These are phyloP conservation scores for Stagonosporopsis rhizophila DNA, from an alignment of 2,329 filamentous ascomycete species.

Conservation along the genomic window DNA sequence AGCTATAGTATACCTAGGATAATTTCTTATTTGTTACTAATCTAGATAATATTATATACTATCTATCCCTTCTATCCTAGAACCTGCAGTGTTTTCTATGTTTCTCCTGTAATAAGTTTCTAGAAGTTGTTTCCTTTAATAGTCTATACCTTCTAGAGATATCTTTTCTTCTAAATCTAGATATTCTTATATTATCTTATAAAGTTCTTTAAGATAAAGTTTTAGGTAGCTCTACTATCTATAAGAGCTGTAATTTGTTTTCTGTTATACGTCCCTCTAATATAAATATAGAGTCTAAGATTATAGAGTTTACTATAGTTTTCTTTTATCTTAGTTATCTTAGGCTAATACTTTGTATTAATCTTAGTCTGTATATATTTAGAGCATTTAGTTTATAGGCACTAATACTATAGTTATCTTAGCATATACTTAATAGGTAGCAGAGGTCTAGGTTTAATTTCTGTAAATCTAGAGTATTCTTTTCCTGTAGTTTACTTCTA, in stretches of 20 bases:
- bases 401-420: not conserved
- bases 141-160: not conserved
- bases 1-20: not conserved
- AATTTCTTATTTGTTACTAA: not conserved
- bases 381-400: not conserved
- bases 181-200: not conserved
- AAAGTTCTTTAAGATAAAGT: not conserved
- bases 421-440: not conserved
- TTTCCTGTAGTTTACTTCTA: not conserved
- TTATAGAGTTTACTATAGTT: not conserved
- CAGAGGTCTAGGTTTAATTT: not conserved
- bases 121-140: not conserved
- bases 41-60: not conserved
- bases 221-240: not conserved
- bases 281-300: not conserved
- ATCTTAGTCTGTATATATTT: not conserved
- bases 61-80: not conserved
- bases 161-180: not conserved
- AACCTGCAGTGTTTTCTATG: not conserved
- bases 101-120: not conserved
- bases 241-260: not conserved
- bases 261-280: not conserved
- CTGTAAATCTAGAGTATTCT: not conserved
- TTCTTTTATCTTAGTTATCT: not conserved
- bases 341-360: not conserved